phyloP scores from a whole-genome alignment of 2,329 filamentous ascomycete genomes.

The Simplicillium aogashimaense region DNA sequence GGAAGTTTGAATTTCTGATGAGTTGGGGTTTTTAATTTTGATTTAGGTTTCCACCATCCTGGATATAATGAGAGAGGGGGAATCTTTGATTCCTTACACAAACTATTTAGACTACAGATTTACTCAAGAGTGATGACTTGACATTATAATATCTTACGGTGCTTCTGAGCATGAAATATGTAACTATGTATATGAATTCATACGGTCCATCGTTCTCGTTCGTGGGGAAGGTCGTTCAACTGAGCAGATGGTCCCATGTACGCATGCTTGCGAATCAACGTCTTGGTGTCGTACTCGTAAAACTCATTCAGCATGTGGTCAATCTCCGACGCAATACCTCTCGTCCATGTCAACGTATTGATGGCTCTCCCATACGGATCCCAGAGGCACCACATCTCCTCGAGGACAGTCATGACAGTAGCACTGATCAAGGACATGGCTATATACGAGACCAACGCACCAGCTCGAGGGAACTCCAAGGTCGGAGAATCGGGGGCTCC shows the following conservation, averaged over 20 bases:
- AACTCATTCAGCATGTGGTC: conserved; percentile 17
- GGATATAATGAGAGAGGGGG: no score
- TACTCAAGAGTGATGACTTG: no score
- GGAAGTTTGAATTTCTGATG: no score
- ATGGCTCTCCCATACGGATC: conserved; percentile 12
- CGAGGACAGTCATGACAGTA: conserved; percentile 9
- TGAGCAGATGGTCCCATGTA: conserved; percentile 5
- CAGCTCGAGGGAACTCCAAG: conserved; percentile 1
- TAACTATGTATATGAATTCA: no score
- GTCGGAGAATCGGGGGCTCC: background rate
- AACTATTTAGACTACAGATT: no score
- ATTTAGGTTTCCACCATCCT: no score
- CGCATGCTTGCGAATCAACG: conserved; percentile 6
- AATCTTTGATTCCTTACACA: no score
- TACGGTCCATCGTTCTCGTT: no score
- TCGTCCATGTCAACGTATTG: conserved; percentile 15
- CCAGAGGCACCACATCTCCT: conserved; percentile 16
- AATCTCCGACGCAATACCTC: conserved; percentile 17
- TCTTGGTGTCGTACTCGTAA: conserved; percentile 10
- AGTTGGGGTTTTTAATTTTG: no score
- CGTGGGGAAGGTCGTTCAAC: background rate
- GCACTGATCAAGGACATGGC: conserved; percentile 7
- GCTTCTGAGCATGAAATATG: no score
- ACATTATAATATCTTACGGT: no score
- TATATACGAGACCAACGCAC: conserved; percentile 2